These are phyloP conservation scores for Lonicera japonica DNA, from an alignment of 129 eudicot species.

Conservation along the genomic window DNA sequence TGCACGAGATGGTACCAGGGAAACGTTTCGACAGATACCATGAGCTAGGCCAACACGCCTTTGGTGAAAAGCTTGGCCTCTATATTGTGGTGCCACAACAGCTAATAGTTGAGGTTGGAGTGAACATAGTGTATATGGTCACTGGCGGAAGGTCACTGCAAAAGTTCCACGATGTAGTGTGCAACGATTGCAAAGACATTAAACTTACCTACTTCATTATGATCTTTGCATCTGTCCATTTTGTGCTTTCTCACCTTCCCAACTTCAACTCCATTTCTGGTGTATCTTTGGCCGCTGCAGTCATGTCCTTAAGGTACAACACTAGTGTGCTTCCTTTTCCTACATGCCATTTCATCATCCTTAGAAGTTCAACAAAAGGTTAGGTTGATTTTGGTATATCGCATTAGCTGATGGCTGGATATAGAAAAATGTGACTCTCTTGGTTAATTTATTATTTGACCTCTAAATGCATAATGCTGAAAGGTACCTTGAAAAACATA, in stretches of 20 bases:
- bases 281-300: constrained; percentile 52
- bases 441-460: no score
- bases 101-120: constrained; percentile 40
- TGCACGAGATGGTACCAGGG: constrained; percentile 48
- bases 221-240: constrained; percentile 56
- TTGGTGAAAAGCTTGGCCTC: constrained; percentile 51
- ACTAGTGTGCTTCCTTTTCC: no score
- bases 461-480: no score
- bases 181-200: constrained; percentile 28
- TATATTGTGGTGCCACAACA: constrained; percentile 54
- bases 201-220: constrained; percentile 45
- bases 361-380: no score
- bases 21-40: constrained; percentile 48
- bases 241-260: constrained; percentile 54
- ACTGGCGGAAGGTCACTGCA: constrained; percentile 45
- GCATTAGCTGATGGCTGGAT: no score
- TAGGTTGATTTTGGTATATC: no score
- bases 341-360: no score
- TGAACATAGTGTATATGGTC: constrained; percentile 54
- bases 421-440: no score
- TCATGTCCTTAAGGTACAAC: constrained; percentile 49
- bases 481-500: no score
- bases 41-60: constrained; percentile 52
- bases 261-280: constrained; percentile 50
- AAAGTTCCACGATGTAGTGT: constrained; percentile 34